phyloP scores from a whole-genome alignment of 257 asterid species.

The Vinca minor region DNA sequence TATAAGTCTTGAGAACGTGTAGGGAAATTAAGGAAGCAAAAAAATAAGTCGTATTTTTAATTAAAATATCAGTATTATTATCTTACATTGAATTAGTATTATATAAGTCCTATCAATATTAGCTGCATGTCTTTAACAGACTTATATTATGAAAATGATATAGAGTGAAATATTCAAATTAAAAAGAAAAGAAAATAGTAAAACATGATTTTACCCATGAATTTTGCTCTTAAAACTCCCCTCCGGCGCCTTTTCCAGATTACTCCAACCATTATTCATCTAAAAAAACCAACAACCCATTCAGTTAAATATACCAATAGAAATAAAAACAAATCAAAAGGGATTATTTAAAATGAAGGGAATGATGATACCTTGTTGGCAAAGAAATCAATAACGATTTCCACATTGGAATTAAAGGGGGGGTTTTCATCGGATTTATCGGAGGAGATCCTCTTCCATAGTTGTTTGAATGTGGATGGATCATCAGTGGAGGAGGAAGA shows the following conservation, averaged over 20 bases:
- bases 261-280: constrained; percentile 89
- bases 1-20: too few species aligned
- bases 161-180: neutral
- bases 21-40: too few species aligned
- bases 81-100: too few species aligned
- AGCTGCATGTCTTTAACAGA: too few species aligned
- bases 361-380: constrained; percentile 59
- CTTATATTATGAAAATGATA: too few species aligned
- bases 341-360: neutral
- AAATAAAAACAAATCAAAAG: neutral
- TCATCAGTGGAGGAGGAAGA: constrained; percentile 42
- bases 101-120: neutral
- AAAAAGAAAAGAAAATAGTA: too few species aligned
- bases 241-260: constrained; percentile 73
- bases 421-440: too few species aligned
- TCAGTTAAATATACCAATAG: neutral
- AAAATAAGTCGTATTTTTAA: too few species aligned
- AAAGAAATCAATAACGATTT: constrained; percentile 61
- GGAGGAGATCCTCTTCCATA: constrained; percentile 44
- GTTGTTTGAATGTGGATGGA: constrained; percentile 70
- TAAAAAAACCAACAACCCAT: constrained; percentile 16
- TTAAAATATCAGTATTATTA: too few species aligned
- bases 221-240: constrained; percentile 74
- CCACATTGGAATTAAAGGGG: constrained; percentile 42
- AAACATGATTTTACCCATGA: too few species aligned